phyloP scores from a whole-genome alignment of 768 basidiomycete genomes.

The Russula emetica region DNA sequence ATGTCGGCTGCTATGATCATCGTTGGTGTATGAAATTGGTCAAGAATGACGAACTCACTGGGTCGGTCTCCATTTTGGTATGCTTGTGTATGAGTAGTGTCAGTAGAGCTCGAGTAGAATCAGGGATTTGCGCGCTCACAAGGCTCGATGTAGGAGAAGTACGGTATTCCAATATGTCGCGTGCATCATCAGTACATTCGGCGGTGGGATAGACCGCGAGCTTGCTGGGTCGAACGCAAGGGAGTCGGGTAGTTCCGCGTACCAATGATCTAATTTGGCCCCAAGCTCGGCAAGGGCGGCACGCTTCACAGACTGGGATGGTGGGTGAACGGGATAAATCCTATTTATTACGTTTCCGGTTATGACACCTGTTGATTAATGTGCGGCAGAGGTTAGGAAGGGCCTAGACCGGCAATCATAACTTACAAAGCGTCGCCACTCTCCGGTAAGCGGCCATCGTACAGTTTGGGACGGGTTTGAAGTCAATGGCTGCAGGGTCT shows the following conservation, averaged over 20 bases:
- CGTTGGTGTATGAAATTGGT: not conserved
- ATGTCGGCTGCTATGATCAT: slow-evolving; percentile 11
- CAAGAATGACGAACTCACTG: slow-evolving; percentile 41
- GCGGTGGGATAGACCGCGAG: slow-evolving; percentile 51
- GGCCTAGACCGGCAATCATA: not conserved
- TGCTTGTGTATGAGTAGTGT: slow-evolving; percentile 38
- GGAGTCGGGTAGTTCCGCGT: slow-evolving; percentile 58
- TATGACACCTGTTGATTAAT: slow-evolving; percentile 48
- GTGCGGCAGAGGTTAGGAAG: slow-evolving; percentile 1
- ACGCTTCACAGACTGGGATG: slow-evolving; percentile 46
- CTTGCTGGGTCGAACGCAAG: slow-evolving; percentile 57
- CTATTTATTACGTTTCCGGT: slow-evolving; percentile 61
- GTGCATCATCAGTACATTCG: slow-evolving; percentile 64
- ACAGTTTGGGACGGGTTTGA: slow-evolving; percentile 45
- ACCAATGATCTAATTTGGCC: slow-evolving; percentile 68
- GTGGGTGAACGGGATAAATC: slow-evolving; percentile 64
- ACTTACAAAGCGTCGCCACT: slow-evolving; percentile 55
- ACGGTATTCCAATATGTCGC: slow-evolving; percentile 75
- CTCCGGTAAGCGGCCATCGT: slow-evolving; percentile 55
- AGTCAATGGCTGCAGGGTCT: slow-evolving; percentile 40
- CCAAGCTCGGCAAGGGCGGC: slow-evolving; percentile 53
- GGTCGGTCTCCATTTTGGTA: slow-evolving; percentile 57
- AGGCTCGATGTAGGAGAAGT: slow-evolving; percentile 69
- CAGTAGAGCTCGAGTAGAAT: not conserved
- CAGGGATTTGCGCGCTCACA: slow-evolving; percentile 47